These are phyloP conservation scores for Zychaea mexicana DNA, from an alignment of 371 early-diverging fungal genomes.

Conservation along the genomic window DNA sequence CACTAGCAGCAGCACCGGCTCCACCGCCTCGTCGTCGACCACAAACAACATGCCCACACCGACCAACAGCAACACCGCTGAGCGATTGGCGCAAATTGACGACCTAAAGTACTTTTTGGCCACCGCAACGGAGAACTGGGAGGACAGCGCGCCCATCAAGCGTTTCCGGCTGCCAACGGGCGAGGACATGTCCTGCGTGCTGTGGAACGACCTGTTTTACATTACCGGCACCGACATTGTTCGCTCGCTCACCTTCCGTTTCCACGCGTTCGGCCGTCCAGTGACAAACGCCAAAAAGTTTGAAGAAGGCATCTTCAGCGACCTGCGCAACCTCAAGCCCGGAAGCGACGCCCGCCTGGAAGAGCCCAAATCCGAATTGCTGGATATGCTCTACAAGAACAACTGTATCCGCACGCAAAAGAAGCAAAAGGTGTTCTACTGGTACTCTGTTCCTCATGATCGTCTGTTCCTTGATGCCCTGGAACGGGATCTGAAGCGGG, in stretches of 20 bases:
- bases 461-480: slow-evolving; percentile 96
- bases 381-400: slow-evolving; percentile 98
- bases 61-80: slow-evolving; percentile 21
- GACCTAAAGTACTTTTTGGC: slow-evolving; percentile 60
- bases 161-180: slow-evolving; percentile 81
- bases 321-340: slow-evolving; percentile 97
- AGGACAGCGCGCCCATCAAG: slow-evolving; percentile 47
- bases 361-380: slow-evolving; percentile 94
- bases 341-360: slow-evolving; percentile 97
- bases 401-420: slow-evolving; percentile 99
- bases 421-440: slow-evolving; percentile 99
- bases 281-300: slow-evolving; percentile 96
- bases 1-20: not conserved
- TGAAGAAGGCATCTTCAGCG: slow-evolving; percentile 99
- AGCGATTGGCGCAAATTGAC: slow-evolving; percentile 50
- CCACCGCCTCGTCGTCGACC: not conserved
- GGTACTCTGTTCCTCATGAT: slow-evolving; percentile 99
- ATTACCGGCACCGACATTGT: slow-evolving; percentile 99
- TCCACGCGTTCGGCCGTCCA: slow-evolving; percentile 90
- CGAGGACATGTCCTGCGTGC: slow-evolving; percentile 88
- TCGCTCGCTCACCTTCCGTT: slow-evolving; percentile 92
- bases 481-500: slow-evolving; percentile 98
- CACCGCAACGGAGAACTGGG: slow-evolving; percentile 66
- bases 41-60: slow-evolving; percentile 22
- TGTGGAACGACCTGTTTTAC: slow-evolving; percentile 89